Conservation (phyloP, 1,284 basidiomycete species). For the Tilletia indica region DNA sequence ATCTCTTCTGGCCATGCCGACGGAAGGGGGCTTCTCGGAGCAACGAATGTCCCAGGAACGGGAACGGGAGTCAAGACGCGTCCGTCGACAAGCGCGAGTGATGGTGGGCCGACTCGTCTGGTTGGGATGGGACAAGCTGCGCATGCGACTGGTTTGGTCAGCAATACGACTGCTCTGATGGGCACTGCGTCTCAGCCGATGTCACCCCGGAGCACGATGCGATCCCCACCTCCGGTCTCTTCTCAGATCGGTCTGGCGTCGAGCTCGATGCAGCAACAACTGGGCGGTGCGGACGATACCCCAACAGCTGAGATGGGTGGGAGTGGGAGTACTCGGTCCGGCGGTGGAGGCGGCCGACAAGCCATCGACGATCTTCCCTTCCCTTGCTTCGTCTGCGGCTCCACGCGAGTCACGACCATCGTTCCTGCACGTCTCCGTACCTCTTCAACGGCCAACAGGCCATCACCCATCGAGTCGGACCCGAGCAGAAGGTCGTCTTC, state of each 20-base stretch:
- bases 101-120: neutral
- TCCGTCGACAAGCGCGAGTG: conserved; percentile 8
- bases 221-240: too few relatives aligned
- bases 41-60: too few relatives aligned
- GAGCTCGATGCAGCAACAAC: too few relatives aligned
- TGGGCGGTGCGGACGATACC: too few relatives aligned
- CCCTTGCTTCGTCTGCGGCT: conserved; percentile 18
- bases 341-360: neutral
- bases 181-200: neutral
- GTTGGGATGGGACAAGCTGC: neutral
- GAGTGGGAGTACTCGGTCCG: neutral
- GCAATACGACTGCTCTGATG: neutral
- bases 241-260: too few relatives aligned
- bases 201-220: neutral
- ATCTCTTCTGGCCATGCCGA: too few relatives aligned
- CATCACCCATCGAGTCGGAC: conserved; percentile 1
- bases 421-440: neutral
- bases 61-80: neutral
- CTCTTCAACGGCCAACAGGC: conserved; percentile 8
- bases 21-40: too few relatives aligned
- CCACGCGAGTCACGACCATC: conserved; percentile 10
- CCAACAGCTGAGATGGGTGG: too few relatives aligned
- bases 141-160: neutral
- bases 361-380: neutral
- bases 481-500: conserved; percentile 9